Evolutionary conservation across 2,329 filamentous ascomycete genomes (phyloP).

Genomic region (Venturia aucupariae): DNA sequence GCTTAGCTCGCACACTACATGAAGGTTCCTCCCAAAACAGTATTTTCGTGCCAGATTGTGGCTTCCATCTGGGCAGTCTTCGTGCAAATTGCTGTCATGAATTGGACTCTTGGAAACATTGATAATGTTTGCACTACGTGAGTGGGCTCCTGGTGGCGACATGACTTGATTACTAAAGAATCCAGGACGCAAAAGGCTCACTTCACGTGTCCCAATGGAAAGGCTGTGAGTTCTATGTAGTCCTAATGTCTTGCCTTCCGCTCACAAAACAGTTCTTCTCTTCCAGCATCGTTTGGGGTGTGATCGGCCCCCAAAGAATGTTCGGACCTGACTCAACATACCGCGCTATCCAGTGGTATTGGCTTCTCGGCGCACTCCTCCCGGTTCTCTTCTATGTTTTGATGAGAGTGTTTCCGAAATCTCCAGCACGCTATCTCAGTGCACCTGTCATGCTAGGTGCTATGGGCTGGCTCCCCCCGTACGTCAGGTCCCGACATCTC

Average conservation of each 20-base stretch:
- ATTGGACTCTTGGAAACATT: slow-evolving; percentile 49
- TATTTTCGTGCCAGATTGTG: slow-evolving; percentile 57
- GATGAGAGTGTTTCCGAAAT: slow-evolving; percentile 53
- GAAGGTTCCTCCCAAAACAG: slow-evolving; percentile 53
- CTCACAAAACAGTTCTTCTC: slow-evolving; percentile 53
- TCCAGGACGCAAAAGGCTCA: not conserved
- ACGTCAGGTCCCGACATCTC: not conserved
- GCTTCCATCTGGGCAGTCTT: slow-evolving; percentile 58
- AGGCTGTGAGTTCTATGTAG: not conserved
- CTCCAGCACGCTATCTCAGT: slow-evolving; percentile 55
- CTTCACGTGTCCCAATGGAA: not conserved
- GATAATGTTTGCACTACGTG: slow-evolving; percentile 51
- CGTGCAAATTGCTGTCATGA: slow-evolving; percentile 56
- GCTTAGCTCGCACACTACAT: slow-evolving; percentile 45
- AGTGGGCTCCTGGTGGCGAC: not conserved
- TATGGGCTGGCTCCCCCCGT: slow-evolving; percentile 41
- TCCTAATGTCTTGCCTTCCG: not conserved
- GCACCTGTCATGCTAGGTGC: slow-evolving; percentile 61
- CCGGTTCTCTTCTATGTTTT: slow-evolving; percentile 55
- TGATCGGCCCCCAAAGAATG: slow-evolving; percentile 61
- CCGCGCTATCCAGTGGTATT: slow-evolving; percentile 58
- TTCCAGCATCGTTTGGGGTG: slow-evolving; percentile 55
- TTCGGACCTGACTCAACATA: slow-evolving; percentile 58
- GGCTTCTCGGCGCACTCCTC: slow-evolving; percentile 54
- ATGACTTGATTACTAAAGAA: not conserved